Base-by-base conservation (phyloP, 2,329 filamentous ascomycete genomes). In the Trichoderma citrinoviride region DNA sequence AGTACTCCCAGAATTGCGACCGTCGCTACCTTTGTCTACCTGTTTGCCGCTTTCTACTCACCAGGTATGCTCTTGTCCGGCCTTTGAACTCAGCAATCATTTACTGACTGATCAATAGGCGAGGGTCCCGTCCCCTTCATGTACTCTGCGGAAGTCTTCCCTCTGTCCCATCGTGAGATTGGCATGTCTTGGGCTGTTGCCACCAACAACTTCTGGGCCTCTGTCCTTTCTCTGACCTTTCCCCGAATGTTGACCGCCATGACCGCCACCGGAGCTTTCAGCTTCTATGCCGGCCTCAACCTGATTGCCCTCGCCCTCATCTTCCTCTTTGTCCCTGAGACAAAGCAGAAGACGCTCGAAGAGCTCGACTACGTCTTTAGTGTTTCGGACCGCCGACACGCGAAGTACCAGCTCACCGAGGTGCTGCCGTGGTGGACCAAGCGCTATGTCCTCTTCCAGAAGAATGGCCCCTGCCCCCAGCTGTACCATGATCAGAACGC, bases 141-240 rank as follows among this genome's bases (percentile, higher is more conserved):
- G 12, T 89, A 89, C 76, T 83, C 81, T 2, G 85, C 87, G 25
- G 87, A 90, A 72, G 86, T 89, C 2, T 90, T 86, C 73, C 87
- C 87, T 0, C 81, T 89, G 0, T 86, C 84, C 3, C 87, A 90
- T 73, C 81, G 87, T 71, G 87, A 89, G 71, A 80, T 88, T 37
- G 87, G 87, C 54, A 90, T 90, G 87, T 82, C 81, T 0, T 88
- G 84, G 76, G 84, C 86, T 8, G 87, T 89, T 3, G 70, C 68
- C 58, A 73, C 70, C 46, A 72, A 74, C 65, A 73, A 73, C 61
- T 71, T 66, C 23, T 66, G 69, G 67, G 83, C 82, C 0, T 78
- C 81, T 1, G 80, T 88, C 0, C 76, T 86, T 33, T 79, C 81
- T 15, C 80, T 89, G 49, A 87, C 84, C 0, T 85, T 86, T 69